A percentile compares a stretch with the other conserved stretches of the same genome.
These are phyloP conservation scores for Cutaneotrichosporon cutaneum DNA, from an alignment of 1,284 basidiomycete genomes.

Conservation along the genomic window DNA sequence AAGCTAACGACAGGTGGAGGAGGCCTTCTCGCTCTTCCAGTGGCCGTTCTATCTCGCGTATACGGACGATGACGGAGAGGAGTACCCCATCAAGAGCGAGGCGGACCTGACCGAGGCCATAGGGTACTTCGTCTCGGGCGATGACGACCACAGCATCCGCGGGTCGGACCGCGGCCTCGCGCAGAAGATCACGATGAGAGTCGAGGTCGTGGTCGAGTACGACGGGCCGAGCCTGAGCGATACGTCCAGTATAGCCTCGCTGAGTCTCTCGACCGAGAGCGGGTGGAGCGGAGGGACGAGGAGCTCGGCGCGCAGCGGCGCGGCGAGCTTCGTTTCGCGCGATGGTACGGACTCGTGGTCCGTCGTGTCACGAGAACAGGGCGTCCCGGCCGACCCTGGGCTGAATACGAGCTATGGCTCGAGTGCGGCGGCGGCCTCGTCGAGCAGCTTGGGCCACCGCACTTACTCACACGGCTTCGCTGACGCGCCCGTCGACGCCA, in stretches of 20 bases:
- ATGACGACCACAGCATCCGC: slow-evolving; percentile 71
- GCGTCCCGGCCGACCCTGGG: not conserved
- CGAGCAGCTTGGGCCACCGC: not conserved
- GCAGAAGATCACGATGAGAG: slow-evolving; percentile 67
- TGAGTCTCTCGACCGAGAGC: slow-evolving; percentile 16
- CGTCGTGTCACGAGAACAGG: not conserved
- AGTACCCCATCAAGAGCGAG: slow-evolving; percentile 66
- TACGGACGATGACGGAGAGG: slow-evolving; percentile 80
- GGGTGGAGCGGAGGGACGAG: slow-evolving; percentile 9
- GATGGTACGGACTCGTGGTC: slow-evolving; percentile 1
- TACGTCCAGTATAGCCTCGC: slow-evolving; percentile 66
- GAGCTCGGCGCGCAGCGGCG: not conserved
- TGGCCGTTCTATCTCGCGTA: slow-evolving; percentile 71
- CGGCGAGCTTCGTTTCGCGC: not conserved
- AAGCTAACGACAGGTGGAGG: slow-evolving; percentile 63
- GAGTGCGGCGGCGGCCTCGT: not conserved
- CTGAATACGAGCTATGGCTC: not conserved
- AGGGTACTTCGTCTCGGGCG: slow-evolving; percentile 69
- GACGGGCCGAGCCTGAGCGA: slow-evolving; percentile 88
- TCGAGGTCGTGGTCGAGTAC: slow-evolving; percentile 76
- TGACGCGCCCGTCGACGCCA: not conserved
- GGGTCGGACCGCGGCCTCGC: not conserved
- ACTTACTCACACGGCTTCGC: slow-evolving; percentile 8
- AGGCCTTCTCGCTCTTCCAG: slow-evolving; percentile 72
- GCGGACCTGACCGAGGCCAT: slow-evolving; percentile 78